Conservation (phyloP, 75 land plant species). For the Chamaecyparis obtusa region DNA sequence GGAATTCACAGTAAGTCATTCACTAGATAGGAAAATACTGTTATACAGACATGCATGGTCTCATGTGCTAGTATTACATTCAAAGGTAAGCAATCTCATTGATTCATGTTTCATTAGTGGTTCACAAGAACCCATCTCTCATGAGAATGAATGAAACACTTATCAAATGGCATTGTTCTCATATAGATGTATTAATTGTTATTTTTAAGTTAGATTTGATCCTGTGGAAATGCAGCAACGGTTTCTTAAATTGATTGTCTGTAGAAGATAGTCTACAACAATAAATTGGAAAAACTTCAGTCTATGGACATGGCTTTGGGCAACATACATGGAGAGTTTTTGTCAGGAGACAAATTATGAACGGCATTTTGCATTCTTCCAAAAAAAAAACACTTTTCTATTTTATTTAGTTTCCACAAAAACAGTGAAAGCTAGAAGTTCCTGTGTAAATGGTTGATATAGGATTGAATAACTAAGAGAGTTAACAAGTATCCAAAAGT, state of each 20-base stretch:
- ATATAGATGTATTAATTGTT: too few relatives aligned
- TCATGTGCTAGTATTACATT: conserved; percentile 34
- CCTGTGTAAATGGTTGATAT: neutral
- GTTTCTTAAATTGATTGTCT: too few relatives aligned
- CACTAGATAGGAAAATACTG: conserved; percentile 21
- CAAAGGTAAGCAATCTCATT: conserved; percentile 17
- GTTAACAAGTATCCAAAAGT: neutral
- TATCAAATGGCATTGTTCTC: neutral
- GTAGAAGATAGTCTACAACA: neutral
- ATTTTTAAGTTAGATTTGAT: too few relatives aligned
- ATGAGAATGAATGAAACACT: too few relatives aligned
- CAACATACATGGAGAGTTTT: neutral
- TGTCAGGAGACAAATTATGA: neutral
- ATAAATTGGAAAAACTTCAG: neutral
- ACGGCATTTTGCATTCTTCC: neutral
- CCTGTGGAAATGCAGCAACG: neutral
- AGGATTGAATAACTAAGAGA: neutral
- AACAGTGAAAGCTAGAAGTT: neutral
- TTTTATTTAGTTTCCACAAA: neutral
- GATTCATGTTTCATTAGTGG: too few relatives aligned
- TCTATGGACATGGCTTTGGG: neutral
- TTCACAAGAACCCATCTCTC: too few relatives aligned
- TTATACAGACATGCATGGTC: conserved; percentile 27
- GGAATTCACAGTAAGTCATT: conserved; percentile 21
- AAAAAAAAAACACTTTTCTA: neutral